A percentile compares a stretch with the other conserved stretches of the same genome.
These are phyloP conservation scores for Verticillium longisporum DNA, from an alignment of 2,329 filamentous ascomycete genomes.

Conservation along the genomic window DNA sequence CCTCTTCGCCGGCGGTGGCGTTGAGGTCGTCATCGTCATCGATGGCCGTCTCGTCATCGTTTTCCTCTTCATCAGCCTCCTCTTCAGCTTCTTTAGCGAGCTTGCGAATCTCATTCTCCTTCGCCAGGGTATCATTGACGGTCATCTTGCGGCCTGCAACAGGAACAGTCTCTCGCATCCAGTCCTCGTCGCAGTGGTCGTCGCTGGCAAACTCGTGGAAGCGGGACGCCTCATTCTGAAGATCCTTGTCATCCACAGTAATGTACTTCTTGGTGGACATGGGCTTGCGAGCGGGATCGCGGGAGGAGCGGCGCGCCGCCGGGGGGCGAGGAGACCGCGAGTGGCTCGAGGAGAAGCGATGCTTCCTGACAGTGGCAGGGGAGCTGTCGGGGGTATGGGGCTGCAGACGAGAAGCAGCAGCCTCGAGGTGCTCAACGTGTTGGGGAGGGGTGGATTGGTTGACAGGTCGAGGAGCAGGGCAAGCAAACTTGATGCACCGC, in stretches of 20 bases:
- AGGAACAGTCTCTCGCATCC: conserved; percentile 67
- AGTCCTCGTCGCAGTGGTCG: conserved; percentile 76
- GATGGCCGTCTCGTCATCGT: conserved; percentile 33
- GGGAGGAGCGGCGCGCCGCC: conserved; percentile 27
- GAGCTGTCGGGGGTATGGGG: conserved; percentile 1
- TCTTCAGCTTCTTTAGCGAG: conserved; percentile 87
- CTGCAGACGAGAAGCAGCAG: conserved; percentile 5
- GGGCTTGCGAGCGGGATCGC: conserved; percentile 20
- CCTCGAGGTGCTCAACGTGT: conserved; percentile 12
- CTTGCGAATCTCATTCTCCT: conserved; percentile 82
- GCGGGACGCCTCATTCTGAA: conserved; percentile 48
- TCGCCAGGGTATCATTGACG: conserved; percentile 80
- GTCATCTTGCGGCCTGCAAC: conserved; percentile 67
- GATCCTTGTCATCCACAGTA: conserved; percentile 40
- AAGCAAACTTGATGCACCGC: conserved; percentile 70
- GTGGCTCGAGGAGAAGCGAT: conserved; percentile 14
- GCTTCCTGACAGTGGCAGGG: conserved; percentile 18
- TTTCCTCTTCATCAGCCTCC: conserved; percentile 71
- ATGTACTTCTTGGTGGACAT: conserved; percentile 38
- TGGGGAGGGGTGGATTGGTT: conserved; percentile 30
- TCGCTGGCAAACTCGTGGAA: conserved; percentile 94
- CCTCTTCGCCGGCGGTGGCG: conserved; percentile 42
- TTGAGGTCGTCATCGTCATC: conserved; percentile 38
- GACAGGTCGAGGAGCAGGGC: conserved; percentile 44
- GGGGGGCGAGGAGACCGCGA: conserved; percentile 13